These are phyloP conservation scores for Jaenimonas drosophilae DNA, from an alignment of 208 protist genomes.

Conservation along the genomic window DNA sequence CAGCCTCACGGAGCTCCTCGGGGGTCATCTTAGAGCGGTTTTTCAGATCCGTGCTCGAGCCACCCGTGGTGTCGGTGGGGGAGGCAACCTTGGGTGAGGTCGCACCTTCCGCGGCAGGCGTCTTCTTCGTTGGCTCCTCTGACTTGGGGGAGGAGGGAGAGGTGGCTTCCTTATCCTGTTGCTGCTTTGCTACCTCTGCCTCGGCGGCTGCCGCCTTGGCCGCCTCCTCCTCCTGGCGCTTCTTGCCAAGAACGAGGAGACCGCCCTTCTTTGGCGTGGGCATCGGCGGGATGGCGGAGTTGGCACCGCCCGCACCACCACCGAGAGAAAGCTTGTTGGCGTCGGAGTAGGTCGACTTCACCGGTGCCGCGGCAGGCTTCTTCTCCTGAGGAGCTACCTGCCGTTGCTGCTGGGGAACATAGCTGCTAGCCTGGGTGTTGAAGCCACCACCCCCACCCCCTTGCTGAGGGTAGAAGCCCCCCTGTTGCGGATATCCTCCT, in stretches of 20 bases:
- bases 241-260: conserved; percentile 62
- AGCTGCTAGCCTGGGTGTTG: not conserved
- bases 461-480: conserved; percentile 1
- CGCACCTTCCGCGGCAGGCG: not conserved
- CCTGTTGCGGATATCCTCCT: conserved; percentile 8
- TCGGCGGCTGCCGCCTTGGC: conserved; percentile 11
- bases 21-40: conserved; percentile 28
- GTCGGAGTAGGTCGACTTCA: conserved; percentile 15
- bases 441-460: conserved; percentile 3
- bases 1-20: conserved; percentile 58
- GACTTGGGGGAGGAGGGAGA: no score
- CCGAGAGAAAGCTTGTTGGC: conserved; percentile 53
- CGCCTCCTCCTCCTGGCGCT: conserved; percentile 48
- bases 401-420: conserved; percentile 6
- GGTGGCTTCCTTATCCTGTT: no score
- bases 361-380: conserved; percentile 4
- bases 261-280: conserved; percentile 57
- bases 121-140: conserved; percentile 13
- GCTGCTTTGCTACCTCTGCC: conserved; percentile 10
- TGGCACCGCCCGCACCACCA: conserved; percentile 16
- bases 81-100: conserved; percentile 1
- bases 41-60: conserved; percentile 1
- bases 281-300: conserved; percentile 16
- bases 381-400: conserved; percentile 1
- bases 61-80: conserved; percentile 18